A percentile compares a stretch with the other conserved stretches of the same genome.
These are phyloP conservation scores for Microcos paniculata DNA, from an alignment of 345 rosid genomes.

Conservation along the genomic window DNA sequence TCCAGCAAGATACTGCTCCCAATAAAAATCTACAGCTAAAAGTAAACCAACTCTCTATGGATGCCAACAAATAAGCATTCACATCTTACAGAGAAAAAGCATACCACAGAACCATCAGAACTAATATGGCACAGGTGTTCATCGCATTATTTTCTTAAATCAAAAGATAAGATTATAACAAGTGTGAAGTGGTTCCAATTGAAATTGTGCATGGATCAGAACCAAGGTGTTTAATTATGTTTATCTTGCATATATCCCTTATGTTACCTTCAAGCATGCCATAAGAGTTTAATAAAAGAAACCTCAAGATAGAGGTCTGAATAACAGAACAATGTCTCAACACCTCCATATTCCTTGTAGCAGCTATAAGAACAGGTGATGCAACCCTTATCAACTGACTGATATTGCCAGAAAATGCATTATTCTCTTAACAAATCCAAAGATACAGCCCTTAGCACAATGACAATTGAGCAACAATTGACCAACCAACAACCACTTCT, in stretches of 20 bases:
- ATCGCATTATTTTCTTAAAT: neutral
- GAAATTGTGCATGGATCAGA: neutral
- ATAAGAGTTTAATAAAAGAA: neutral
- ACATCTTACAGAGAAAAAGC: neutral
- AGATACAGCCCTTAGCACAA: neutral
- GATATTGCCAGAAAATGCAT: too few relatives aligned
- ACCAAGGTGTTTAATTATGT: neutral
- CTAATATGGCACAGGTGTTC: neutral
- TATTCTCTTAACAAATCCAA: too few relatives aligned
- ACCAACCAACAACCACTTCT: neutral
- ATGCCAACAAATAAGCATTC: neutral
- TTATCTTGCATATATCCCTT: neutral
- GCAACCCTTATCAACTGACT: too few relatives aligned
- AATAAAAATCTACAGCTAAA: neutral
- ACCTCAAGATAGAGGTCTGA: neutral
- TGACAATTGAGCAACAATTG: neutral
- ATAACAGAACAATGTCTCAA: neutral
- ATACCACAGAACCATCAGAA: neutral
- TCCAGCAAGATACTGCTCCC: neutral
- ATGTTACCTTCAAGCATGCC: neutral
- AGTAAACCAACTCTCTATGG: neutral
- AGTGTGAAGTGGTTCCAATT: neutral
- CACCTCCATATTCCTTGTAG: neutral
- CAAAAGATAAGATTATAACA: neutral
- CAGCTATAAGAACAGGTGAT: neutral